phyloP scores from a whole-genome alignment of 148 eudicot genomes.

The Persicaria maculosa region DNA sequence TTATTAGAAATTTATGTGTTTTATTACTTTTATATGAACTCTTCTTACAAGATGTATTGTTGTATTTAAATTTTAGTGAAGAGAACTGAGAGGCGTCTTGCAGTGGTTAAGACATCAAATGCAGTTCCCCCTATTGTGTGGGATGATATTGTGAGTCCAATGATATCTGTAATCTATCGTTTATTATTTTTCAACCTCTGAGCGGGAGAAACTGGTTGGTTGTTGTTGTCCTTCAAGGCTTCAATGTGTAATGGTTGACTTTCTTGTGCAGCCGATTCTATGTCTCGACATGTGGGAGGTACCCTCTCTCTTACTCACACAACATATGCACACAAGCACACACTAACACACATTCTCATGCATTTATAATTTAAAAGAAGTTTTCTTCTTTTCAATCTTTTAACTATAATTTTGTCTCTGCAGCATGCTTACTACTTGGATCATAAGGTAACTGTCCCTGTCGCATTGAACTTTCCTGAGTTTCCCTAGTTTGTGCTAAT shows the following conservation, averaged over 20 bases:
- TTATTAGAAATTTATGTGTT: too few relatives aligned
- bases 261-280: slow-evolving; percentile 69
- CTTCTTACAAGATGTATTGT: slow-evolving; percentile 6
- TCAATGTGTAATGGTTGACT: not conserved
- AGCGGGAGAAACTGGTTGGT: too few relatives aligned
- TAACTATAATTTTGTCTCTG: slow-evolving; percentile 20
- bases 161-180: not conserved
- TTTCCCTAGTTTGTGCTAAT: not conserved
- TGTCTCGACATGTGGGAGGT: slow-evolving; percentile 97
- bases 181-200: not conserved
- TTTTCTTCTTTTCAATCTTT: not conserved
- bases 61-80: slow-evolving; percentile 41
- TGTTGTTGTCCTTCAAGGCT: not conserved
- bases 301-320: slow-evolving; percentile 20
- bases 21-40: not conserved
- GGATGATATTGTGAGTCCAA: slow-evolving; percentile 72
- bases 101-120: slow-evolving; percentile 68
- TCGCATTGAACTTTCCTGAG: not conserved
- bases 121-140: slow-evolving; percentile 72
- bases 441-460: slow-evolving; percentile 41
- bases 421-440: slow-evolving; percentile 99
- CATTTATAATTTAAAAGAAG: not conserved
- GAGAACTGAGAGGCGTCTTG: slow-evolving; percentile 65
- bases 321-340: too few relatives aligned
- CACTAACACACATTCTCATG: not conserved